These are phyloP conservation scores for Anthostomella pinea DNA, from an alignment of 2,329 filamentous ascomycete genomes.

Conservation along the genomic window DNA sequence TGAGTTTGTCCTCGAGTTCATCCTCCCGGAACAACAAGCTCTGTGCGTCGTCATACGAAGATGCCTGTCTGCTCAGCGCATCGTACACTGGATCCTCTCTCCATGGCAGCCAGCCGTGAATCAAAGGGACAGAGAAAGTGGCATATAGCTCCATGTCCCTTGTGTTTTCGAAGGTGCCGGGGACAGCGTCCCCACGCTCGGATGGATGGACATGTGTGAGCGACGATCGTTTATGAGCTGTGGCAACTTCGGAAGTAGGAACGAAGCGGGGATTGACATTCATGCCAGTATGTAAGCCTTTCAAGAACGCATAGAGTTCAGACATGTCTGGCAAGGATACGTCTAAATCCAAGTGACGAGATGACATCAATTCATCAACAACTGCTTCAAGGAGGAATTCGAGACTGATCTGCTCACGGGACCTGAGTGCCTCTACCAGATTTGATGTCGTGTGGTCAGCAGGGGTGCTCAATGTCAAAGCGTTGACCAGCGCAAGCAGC, in stretches of 20 bases:
- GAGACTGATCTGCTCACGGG: slow-evolving; percentile 83
- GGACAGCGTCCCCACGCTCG: slow-evolving; percentile 47
- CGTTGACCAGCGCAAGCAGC: slow-evolving; percentile 88
- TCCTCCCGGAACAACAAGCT: slow-evolving; percentile 85
- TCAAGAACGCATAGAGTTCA: slow-evolving; percentile 83
- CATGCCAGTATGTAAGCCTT: slow-evolving; percentile 91
- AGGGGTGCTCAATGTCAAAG: slow-evolving; percentile 78
- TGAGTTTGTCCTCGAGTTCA: slow-evolving; percentile 78
- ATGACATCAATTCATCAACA: slow-evolving; percentile 89
- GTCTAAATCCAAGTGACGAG: slow-evolving; percentile 60
- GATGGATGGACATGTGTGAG: slow-evolving; percentile 51
- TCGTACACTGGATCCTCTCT: slow-evolving; percentile 62
- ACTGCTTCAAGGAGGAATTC: slow-evolving; percentile 83
- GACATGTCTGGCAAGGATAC: slow-evolving; percentile 77
- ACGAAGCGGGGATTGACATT: slow-evolving; percentile 94
- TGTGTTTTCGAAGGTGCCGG: slow-evolving; percentile 82
- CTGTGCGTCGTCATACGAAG: slow-evolving; percentile 88
- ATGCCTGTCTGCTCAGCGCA: slow-evolving; percentile 71
- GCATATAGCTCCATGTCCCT: slow-evolving; percentile 87
- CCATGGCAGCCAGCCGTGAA: slow-evolving; percentile 90
- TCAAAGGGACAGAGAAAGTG: slow-evolving; percentile 81
- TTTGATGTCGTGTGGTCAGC: slow-evolving; percentile 60
- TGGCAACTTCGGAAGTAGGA: slow-evolving; percentile 48
- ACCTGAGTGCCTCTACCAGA: slow-evolving; percentile 72
- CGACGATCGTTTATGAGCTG: slow-evolving; percentile 49